Percentiles rank a stretch among this genome's conserved stretches.
These are phyloP conservation scores for Salix udensis DNA, from an alignment of 345 rosid genomes.

Conservation along the genomic window DNA sequence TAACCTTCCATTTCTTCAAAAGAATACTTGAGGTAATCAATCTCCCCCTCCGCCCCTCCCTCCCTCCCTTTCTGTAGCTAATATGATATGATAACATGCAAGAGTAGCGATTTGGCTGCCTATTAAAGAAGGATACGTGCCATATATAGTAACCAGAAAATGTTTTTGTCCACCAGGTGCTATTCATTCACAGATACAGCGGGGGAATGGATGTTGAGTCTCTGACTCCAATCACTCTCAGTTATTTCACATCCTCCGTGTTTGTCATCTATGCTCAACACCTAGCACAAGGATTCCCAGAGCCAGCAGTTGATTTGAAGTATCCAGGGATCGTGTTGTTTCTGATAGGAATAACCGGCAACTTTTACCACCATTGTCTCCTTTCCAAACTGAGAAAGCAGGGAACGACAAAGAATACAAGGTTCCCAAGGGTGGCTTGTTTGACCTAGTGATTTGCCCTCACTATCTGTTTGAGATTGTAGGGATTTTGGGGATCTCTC, in stretches of 20 bases:
- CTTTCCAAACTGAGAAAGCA: slow-evolving; percentile 52
- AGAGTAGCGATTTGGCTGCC: neutral
- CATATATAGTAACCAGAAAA: neutral
- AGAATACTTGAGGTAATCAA: slow-evolving; percentile 47
- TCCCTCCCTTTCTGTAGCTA: neutral
- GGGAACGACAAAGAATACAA: slow-evolving; percentile 47
- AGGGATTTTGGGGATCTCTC: slow-evolving; percentile 46
- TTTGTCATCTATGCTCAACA: slow-evolving; percentile 46
- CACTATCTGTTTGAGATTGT: slow-evolving; percentile 72
- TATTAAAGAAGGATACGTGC: neutral
- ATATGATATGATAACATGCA: neutral
- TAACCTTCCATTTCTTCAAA: slow-evolving; percentile 70
- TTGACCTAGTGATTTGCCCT: slow-evolving; percentile 58
- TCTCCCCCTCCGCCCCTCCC: neutral
- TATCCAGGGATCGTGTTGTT: slow-evolving; percentile 45
- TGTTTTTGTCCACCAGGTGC: slow-evolving; percentile 26
- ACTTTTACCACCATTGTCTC: slow-evolving; percentile 70
- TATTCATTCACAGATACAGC: slow-evolving; percentile 61
- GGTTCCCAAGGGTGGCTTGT: slow-evolving; percentile 64
- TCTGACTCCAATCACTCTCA: slow-evolving; percentile 20
- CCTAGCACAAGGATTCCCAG: slow-evolving; percentile 33
- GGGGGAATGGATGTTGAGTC: slow-evolving; percentile 43
- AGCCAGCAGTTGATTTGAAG: slow-evolving; percentile 41
- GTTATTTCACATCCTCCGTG: slow-evolving; percentile 39
- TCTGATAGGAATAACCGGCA: slow-evolving; percentile 54